Base-by-base conservation (phyloP, 139 green algal genomes). In the Deuterostichococcus epilithicus region DNA sequence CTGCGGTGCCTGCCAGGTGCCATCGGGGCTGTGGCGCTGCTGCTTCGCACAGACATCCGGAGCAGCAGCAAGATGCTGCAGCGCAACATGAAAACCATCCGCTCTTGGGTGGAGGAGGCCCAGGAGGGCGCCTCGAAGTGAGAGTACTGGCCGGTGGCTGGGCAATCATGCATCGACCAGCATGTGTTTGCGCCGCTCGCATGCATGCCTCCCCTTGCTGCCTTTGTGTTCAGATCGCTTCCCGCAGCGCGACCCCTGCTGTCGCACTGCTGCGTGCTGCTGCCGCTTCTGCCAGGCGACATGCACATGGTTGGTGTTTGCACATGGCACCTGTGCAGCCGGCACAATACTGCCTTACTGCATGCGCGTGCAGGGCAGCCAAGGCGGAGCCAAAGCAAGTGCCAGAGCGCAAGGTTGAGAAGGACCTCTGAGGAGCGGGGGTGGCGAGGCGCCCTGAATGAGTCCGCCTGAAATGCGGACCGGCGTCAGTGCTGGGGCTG, bases 81-180 rank as follows among this genome's bases (percentile, higher is more conserved):
- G 35, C 58, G 37, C 22, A 77, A 77, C 36, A 34, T 77, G 22
- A 77, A 71, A 26, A 59, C 34, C 26, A 77, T 77, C 22, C 47
- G 73, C 15, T 38, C n/a, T 8, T 77, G 73, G 73, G 38, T 77
- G 36, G 73, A 77, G 18, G 73, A 77, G 36, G 42, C 45, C 1
- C 35, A 67, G n/a, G 32, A 35, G 22, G 30, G 35, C 23, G 38
- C 70, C 4, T 35, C 37, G 5, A 33, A 63, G 70, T 74, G 52
- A 63, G 52, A 28, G 26, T 28, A 28, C 52, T 52, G 42, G 8
- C n/a, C n/a, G n/a, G n/a, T n/a, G n/a, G n/a, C n/a, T n/a, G n/a
- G n/a, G n/a, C n/a, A n/a, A n/a, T n/a, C n/a, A 72, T 42, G 33
- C 30, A 23, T 33, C 18, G 33, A 6, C 67, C 13, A 5, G 15